Base-by-base conservation (phyloP, 2,329 filamentous ascomycete species). In the Myriangium duriaei region DNA sequence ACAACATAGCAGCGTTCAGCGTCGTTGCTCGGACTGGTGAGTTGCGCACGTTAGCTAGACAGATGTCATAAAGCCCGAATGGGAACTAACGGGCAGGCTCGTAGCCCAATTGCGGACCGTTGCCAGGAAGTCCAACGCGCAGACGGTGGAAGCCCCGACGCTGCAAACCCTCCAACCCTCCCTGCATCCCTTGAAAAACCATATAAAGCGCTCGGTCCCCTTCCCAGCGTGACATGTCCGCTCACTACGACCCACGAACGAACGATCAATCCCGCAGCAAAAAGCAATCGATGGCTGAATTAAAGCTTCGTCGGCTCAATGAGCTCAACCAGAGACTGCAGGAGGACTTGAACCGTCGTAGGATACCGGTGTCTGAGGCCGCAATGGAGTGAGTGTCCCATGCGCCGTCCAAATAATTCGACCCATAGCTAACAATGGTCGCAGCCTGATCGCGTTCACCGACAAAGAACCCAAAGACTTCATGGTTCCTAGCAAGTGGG, bases 401-500 rank as follows among this genome's bases (percentile, higher is more conserved):
- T 7, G n/a, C 21, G 10, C 33, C 11, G 17, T 16, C 15, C 51
- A 19, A 30, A 17, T 19, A 30, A 37, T 18, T 18, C 30, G 12
- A 13, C 5, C 6, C 28, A 11, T 11, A 13, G 16, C 40, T 42
- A n/a, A 42, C 32, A 26, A 7, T 11, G 11, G 5, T 15, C 4
- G 47, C 56, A 98, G 91, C 62, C 82, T 96, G 61, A 96, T 96
- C 61, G 83, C 85, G 51, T 96, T 96, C 68, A 96, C 88, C 65
- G 93, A 93, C 64, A 87, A 84, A 50, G 66, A 69, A 63, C 95
- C 91, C 52, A 82, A 88, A 63, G 91, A 98, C 62, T 96, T 93
- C 69, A 96, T 98, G 91, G 87, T 96, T 41, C 87, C 87, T 36
- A 93, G 86, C 38, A 83, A 92, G 61, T 98, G 91, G 91, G 88